Evolutionary conservation across 495 filamentous ascomycete species (phyloP).

Genomic region (Friedmanniomyces endolithicus): DNA sequence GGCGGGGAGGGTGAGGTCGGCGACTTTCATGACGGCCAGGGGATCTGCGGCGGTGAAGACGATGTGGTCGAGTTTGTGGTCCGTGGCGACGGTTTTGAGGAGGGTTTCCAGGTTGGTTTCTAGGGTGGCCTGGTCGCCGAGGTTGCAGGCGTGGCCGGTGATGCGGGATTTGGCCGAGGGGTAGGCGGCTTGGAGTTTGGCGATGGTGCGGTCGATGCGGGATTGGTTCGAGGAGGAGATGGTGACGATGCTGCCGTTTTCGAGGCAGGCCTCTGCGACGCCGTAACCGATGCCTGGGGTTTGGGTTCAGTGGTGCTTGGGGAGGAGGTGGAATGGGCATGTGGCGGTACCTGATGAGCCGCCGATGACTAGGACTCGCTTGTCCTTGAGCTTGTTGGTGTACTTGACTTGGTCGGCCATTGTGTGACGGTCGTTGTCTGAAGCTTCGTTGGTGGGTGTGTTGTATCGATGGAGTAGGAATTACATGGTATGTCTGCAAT

Average conservation of each 20-base stretch:
- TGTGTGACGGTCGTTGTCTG: not conserved
- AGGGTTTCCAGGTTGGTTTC: conserved; percentile 23
- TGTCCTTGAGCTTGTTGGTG: conserved; percentile 20
- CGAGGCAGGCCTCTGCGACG: conserved; percentile 31
- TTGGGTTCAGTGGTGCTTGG: not conserved
- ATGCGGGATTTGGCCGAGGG: conserved; percentile 19
- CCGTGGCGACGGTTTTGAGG: conserved; percentile 13
- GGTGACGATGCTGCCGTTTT: conserved; percentile 22
- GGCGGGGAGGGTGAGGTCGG: conserved; percentile 6
- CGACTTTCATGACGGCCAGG: conserved; percentile 15
- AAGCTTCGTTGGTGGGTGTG: too few relatives aligned
- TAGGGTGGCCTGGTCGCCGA: conserved; percentile 21
- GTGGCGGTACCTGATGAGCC: conserved; percentile 16
- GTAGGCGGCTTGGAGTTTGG: conserved; percentile 20
- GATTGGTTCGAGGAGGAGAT: conserved; percentile 27
- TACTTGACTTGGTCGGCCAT: conserved; percentile 24
- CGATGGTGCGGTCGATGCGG: conserved; percentile 21
- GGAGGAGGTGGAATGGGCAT: not conserved
- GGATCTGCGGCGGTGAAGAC: conserved; percentile 30
- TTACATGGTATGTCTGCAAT: too few relatives aligned
- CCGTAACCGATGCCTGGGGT: conserved; percentile 27
- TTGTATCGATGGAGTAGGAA: too few relatives aligned
- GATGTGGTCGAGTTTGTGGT: conserved; percentile 27
- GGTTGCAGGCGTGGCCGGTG: conserved; percentile 21
- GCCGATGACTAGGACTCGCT: conserved; percentile 19